Evolutionary conservation across 2,329 filamentous ascomycete genomes (phyloP), one percentile per base, ranked within the genome.

Genomic region (Trichoderma polysporum): DNA sequence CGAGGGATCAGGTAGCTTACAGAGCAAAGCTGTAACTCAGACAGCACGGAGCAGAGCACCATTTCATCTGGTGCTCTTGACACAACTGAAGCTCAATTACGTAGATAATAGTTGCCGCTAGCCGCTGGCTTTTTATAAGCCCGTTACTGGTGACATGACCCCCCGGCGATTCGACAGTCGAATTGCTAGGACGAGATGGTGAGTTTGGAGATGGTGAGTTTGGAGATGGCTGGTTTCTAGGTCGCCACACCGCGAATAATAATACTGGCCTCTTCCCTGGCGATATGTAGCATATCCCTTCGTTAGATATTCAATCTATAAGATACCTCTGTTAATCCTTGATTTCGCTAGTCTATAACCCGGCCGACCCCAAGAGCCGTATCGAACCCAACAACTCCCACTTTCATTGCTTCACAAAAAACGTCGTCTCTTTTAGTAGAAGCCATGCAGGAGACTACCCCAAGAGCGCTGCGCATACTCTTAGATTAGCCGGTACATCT

Each of bases 161-260:
- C 45, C 59, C 59, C 39, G 59, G 47, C 25, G 29, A 45, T 47
- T 37, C 50, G 61, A 54, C 52, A 33, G 90, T 96, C 69, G 90
- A 94, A 81, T 81, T 96, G 69, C 87, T 94, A 70, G 92, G 95
- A 80, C 86, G 91, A 74, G n/a, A n/a, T n/a, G n/a, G n/a, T n/a
- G n/a, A n/a, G n/a, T n/a, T n/a, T n/a, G n/a, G n/a, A n/a, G 92
- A 95, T 76, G 92, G 95, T 77, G 92, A 95, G 76, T 96, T 95
- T 77, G 91, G 91, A 69, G 92, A 96, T 78, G 92, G 92, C 63
- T 94, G 91, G 92, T 96, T 91, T 76, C 78, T 94, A 74, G 92
- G 89, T 69, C 88, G 88, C 74, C 91, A 94, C 78, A 79, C 92
- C 71, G 83, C 86, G 71, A 93, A 90, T 77, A 87, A 87, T 68